Percentiles rank a stretch among this genome's conserved stretches.
Conservation (phyloP, 2,329 filamentous ascomycete genomes). For the Thelonectria discophora region DNA sequence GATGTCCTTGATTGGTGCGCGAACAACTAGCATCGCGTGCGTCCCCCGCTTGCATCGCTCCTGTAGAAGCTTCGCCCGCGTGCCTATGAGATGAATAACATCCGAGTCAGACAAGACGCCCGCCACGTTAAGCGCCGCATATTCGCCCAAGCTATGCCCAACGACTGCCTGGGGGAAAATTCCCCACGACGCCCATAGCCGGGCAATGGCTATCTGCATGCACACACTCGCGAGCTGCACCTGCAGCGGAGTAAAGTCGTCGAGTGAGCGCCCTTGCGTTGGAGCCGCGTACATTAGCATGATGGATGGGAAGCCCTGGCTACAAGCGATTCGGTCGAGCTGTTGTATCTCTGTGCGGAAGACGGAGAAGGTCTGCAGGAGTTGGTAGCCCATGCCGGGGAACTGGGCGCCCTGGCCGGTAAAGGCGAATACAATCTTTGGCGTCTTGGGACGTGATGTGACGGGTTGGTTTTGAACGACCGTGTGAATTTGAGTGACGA, state of each 20-base stretch:
- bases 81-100: conserved; percentile 69
- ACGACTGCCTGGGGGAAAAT: conserved; percentile 55
- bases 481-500: conserved; percentile 7
- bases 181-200: conserved; percentile 51
- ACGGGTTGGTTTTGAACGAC: conserved; percentile 1
- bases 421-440: conserved; percentile 48
- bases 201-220: conserved; percentile 54
- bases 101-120: conserved; percentile 70
- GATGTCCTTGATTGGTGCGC: conserved; percentile 31
- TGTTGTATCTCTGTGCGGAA: conserved; percentile 47
- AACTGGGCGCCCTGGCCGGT: conserved; percentile 54
- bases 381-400: conserved; percentile 41
- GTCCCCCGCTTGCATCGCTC: conserved; percentile 57
- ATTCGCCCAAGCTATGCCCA: conserved; percentile 55
- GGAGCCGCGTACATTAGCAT: conserved; percentile 52
- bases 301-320: conserved; percentile 51
- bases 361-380: conserved; percentile 42
- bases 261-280: conserved; percentile 21
- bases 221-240: conserved; percentile 52
- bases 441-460: conserved; percentile 3
- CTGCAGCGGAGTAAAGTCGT: conserved; percentile 30
- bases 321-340: conserved; percentile 43
- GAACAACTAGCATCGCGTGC: conserved; percentile 49
- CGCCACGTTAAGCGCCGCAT: conserved; percentile 63
- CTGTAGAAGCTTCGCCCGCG: conserved; percentile 64